phyloP scores from a whole-genome alignment of 306 rosid genomes.

The Corylus avellana region DNA sequence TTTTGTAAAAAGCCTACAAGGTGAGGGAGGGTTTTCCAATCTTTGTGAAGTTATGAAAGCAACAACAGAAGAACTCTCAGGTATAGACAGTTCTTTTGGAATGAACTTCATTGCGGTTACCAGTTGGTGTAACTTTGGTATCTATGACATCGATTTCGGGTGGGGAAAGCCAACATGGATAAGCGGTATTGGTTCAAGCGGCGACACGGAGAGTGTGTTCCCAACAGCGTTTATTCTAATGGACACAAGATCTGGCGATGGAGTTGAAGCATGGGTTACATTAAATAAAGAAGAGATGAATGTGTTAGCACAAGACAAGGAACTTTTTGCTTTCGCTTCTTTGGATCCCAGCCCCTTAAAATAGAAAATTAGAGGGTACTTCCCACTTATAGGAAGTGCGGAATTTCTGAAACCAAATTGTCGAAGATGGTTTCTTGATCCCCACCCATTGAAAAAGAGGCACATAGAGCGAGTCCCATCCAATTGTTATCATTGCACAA shows the following conservation, averaged over 20 bases:
- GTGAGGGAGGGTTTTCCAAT: neutral
- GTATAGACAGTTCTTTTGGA: neutral
- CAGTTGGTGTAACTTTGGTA: constrained; percentile 18
- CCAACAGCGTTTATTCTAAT: neutral
- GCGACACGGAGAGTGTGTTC: neutral
- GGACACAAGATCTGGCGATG: constrained; percentile 2
- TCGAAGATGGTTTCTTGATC: neutral
- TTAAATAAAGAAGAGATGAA: constrained; percentile 7
- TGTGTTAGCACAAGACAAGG: neutral
- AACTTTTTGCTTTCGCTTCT: constrained; percentile 19
- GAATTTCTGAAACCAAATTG: no score
- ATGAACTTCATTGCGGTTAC: constrained; percentile 9
- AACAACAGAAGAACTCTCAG: neutral
- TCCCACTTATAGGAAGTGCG: neutral
- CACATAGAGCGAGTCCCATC: no score
- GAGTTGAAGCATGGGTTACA: constrained; percentile 17
- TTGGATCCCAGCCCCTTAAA: constrained; percentile 18
- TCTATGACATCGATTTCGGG: constrained; percentile 18
- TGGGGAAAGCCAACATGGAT: constrained; percentile 24
- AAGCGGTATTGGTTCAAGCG: neutral
- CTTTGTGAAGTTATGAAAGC: neutral
- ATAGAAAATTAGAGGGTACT: neutral
- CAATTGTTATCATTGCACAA: no score
- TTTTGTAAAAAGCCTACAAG: neutral
- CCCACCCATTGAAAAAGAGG: neutral